Evolutionary conservation across 2,329 filamentous ascomycete genomes (phyloP).

Genomic region (Neofusicoccum cordaticola): DNA sequence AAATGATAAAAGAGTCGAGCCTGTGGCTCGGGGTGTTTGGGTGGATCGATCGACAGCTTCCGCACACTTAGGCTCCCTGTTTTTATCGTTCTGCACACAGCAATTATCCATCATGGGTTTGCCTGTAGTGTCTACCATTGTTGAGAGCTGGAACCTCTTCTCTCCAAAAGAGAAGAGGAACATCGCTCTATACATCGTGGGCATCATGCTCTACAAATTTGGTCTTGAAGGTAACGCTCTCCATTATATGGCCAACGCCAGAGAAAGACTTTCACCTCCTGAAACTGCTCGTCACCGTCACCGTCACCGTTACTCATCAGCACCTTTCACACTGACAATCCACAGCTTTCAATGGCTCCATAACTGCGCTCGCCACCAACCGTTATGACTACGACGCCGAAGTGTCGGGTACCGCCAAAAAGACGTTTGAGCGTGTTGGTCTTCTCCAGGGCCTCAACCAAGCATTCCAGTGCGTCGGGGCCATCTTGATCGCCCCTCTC

Average conservation of each 20-base stretch:
- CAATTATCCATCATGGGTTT: constrained; percentile 21
- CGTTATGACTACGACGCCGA: constrained; percentile 48
- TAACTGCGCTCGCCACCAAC: constrained; percentile 50
- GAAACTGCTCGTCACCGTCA: not conserved
- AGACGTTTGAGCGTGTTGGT: constrained; percentile 48
- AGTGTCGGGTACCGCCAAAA: constrained; percentile 29
- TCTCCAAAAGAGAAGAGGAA: constrained; percentile 44
- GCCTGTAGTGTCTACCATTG: constrained; percentile 17
- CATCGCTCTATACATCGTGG: constrained; percentile 47
- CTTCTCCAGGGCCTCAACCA: constrained; percentile 51
- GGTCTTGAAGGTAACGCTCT: constrained; percentile 36
- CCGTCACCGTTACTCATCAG: not conserved
- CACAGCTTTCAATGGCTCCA: constrained; percentile 52
- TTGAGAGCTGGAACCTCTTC: constrained; percentile 35
- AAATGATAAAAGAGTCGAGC: not conserved
- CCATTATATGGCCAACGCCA: too few species aligned
- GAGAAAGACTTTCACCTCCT: not conserved
- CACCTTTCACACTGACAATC: constrained; percentile 35
- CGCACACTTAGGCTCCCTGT: not conserved
- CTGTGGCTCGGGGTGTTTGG: not conserved
- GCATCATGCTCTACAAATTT: constrained; percentile 55
- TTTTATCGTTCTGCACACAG: not conserved
- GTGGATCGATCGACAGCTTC: not conserved
- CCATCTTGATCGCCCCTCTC: constrained; percentile 51
- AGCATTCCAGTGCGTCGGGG: constrained; percentile 51